These are phyloP conservation scores for Trapa bicornis DNA, from an alignment of 345 rosid genomes.

Conservation along the genomic window DNA sequence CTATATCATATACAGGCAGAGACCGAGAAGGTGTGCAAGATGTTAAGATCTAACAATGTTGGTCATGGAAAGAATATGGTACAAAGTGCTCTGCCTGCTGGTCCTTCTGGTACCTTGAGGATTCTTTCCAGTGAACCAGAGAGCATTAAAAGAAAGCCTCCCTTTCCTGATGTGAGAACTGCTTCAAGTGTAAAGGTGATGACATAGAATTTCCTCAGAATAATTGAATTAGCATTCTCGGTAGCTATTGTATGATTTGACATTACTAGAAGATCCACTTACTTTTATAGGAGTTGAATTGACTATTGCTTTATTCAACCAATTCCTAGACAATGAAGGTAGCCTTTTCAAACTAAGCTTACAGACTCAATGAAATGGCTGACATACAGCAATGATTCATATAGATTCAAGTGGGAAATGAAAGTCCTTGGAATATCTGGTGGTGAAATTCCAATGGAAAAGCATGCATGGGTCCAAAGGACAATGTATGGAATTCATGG, in stretches of 20 bases:
- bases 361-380: neutral
- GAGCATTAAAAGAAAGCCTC: constrained; percentile 7
- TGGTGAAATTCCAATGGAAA: neutral
- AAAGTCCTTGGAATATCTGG: neutral
- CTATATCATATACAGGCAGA: constrained; percentile 36
- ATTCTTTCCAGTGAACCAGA: constrained; percentile 32
- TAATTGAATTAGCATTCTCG: neutral
- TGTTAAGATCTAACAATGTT: constrained; percentile 32
- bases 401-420: neutral
- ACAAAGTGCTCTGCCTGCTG: constrained; percentile 42
- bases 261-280: neutral
- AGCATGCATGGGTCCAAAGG: neutral
- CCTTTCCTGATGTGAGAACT: constrained; percentile 26
- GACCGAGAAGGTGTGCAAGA: constrained; percentile 49
- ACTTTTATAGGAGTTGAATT: too few relatives aligned
- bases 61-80: constrained; percentile 13
- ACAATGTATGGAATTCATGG: neutral
- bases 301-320: neutral
- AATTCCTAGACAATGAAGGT: neutral
- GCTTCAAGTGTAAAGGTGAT: constrained; percentile 43
- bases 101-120: constrained; percentile 40
- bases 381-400: neutral
- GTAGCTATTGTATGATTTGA: neutral
- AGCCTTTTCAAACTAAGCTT: neutral
- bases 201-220: neutral